Conservation (phyloP, 257 asterid species). For the Rehmannia glutinosa region DNA sequence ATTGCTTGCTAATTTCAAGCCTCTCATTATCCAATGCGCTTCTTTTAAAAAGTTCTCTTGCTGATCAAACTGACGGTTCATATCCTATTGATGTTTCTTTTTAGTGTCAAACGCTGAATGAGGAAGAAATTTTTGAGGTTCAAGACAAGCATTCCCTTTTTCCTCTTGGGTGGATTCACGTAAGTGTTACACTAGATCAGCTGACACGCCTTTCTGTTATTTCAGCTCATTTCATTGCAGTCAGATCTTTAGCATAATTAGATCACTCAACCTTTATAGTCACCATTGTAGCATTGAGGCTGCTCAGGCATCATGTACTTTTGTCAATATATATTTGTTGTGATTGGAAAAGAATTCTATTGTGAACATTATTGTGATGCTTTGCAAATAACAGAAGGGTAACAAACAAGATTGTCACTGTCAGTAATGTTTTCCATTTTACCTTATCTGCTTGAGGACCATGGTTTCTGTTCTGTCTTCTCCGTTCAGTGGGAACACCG, state of each 20-base stretch:
- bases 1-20: neutral
- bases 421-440: neutral
- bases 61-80: neutral
- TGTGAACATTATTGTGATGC: neutral
- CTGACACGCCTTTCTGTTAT: neutral
- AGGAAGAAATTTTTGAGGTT: constrained; percentile 84
- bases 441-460: neutral
- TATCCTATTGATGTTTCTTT: constrained; percentile 16
- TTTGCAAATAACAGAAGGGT: neutral
- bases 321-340: neutral
- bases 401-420: neutral
- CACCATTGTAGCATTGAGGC: neutral
- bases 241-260: neutral
- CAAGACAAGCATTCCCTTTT: constrained; percentile 82
- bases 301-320: neutral
- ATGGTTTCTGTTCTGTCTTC: neutral
- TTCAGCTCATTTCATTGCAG: neutral
- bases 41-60: neutral
- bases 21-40: neutral
- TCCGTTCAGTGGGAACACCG: neutral
- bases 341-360: neutral
- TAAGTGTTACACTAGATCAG: constrained; percentile 43
- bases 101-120: constrained; percentile 92
- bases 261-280: neutral
- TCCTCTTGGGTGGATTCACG: constrained; percentile 98